Conservation (phyloP, 352 stramenopile species). For the Pythium diclinum region DNA sequence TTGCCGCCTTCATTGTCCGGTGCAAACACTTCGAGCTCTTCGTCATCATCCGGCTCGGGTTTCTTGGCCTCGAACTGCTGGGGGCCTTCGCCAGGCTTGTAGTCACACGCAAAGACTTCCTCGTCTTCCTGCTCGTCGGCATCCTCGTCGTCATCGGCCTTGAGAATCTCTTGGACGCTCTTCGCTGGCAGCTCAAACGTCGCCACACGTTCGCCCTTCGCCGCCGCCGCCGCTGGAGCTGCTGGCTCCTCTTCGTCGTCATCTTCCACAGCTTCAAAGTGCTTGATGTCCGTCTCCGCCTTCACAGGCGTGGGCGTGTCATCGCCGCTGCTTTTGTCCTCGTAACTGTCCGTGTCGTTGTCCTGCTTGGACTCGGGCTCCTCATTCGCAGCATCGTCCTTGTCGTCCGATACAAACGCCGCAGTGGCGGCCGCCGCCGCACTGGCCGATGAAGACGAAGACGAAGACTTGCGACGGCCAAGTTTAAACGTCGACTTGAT, state of each 20-base stretch:
- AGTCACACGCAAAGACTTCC: slow-evolving; percentile 28
- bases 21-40: slow-evolving; percentile 46
- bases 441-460: slow-evolving; percentile 20
- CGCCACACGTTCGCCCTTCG: slow-evolving; percentile 9
- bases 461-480: slow-evolving; percentile 34
- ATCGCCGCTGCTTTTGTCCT: slow-evolving; percentile 13
- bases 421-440: not conserved
- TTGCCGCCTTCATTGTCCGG: slow-evolving; percentile 7
- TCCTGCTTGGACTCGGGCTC: slow-evolving; percentile 22
- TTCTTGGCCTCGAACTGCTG: slow-evolving; percentile 3
- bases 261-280: slow-evolving; percentile 1
- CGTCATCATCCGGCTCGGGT: slow-evolving; percentile 33
- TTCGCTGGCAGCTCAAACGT: slow-evolving; percentile 12
- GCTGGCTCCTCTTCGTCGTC: slow-evolving; percentile 12
- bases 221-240: not conserved
- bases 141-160: not conserved
- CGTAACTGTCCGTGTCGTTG: slow-evolving; percentile 21
- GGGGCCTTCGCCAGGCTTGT: slow-evolving; percentile 16
- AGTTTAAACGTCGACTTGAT: slow-evolving; percentile 74
- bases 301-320: not conserved
- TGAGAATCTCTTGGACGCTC: not conserved
- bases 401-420: slow-evolving; percentile 21
- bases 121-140: slow-evolving; percentile 16
- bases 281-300: slow-evolving; percentile 13
- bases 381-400: slow-evolving; percentile 26